Conservation (phyloP, 139 green algal genomes). For the Gonium pectorale region DNA sequence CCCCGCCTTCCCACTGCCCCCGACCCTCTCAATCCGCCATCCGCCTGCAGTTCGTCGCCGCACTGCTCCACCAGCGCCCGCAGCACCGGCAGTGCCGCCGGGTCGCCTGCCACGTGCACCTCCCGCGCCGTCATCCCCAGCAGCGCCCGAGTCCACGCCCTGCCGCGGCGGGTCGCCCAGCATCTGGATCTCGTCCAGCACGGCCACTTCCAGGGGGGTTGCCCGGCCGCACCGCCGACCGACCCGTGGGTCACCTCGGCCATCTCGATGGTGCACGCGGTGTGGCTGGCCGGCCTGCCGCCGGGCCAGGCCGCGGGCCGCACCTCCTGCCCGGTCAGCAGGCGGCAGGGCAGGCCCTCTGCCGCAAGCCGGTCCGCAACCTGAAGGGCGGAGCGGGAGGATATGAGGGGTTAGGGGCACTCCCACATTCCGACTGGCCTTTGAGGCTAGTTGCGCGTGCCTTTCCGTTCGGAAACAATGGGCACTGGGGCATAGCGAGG, state of each 20-base stretch:
- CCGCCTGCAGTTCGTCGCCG: conserved; percentile 73
- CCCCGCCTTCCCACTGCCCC: too few species aligned
- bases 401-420: too few species aligned
- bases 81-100: conserved; percentile 85
- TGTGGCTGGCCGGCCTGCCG: conserved; percentile 64
- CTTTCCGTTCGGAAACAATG: too few species aligned
- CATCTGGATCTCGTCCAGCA: conserved; percentile 94
- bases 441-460: too few species aligned
- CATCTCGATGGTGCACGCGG: conserved; percentile 97
- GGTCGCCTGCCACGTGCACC: conserved; percentile 96
- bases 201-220: conserved; percentile 28
- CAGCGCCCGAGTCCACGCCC: conserved; percentile 95
- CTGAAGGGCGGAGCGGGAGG: conserved; percentile 2
- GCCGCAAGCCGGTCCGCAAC: conserved; percentile 63
- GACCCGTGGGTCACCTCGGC: conserved; percentile 50
- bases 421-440: too few species aligned
- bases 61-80: conserved; percentile 62
- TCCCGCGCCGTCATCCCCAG: conserved; percentile 85
- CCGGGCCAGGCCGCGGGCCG: neutral
- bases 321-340: conserved; percentile 90
- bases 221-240: neutral
- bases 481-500: too few species aligned
- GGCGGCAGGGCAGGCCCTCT: conserved; percentile 65
- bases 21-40: neutral
- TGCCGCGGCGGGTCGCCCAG: conserved; percentile 75